These are phyloP conservation scores for Vararia minispora DNA, from an alignment of 768 basidiomycete genomes.

Conservation along the genomic window DNA sequence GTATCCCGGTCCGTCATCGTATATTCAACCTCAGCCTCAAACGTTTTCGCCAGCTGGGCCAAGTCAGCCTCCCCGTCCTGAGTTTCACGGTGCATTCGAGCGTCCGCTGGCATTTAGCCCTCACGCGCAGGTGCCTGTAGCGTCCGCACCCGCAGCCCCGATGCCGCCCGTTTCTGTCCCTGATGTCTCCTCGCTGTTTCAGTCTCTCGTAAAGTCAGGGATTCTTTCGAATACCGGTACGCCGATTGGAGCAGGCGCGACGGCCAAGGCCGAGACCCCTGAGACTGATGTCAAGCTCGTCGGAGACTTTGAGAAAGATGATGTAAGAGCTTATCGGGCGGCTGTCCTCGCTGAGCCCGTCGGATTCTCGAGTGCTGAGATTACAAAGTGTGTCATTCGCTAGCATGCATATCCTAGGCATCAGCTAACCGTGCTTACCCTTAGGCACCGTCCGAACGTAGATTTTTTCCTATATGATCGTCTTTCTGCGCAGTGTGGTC, in stretches of 20 bases:
- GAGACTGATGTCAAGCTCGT: slow-evolving; percentile 22
- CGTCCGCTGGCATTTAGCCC: background rate
- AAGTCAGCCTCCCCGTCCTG: slow-evolving; percentile 2
- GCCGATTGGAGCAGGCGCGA: slow-evolving; percentile 36
- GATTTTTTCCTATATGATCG: slow-evolving; percentile 62
- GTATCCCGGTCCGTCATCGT: slow-evolving; percentile 15
- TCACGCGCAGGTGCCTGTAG: slow-evolving; percentile 9
- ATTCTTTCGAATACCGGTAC: slow-evolving; percentile 49
- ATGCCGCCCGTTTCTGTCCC: slow-evolving; percentile 9
- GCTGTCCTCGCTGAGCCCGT: slow-evolving; percentile 49
- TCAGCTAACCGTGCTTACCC: too few species aligned
- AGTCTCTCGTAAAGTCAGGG: slow-evolving; percentile 70
- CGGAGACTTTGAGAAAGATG: slow-evolving; percentile 33
- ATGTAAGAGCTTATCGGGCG: slow-evolving; percentile 46
- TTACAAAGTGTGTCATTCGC: slow-evolving; percentile 50
- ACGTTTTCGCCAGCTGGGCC: slow-evolving; percentile 17
- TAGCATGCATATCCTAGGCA: too few species aligned
- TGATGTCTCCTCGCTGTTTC: slow-evolving; percentile 47
- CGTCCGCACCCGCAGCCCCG: slow-evolving; percentile 16
- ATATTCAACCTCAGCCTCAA: slow-evolving; percentile 21
- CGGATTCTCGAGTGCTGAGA: slow-evolving; percentile 55
- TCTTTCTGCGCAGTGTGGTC: slow-evolving; percentile 78
- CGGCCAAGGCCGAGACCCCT: slow-evolving; percentile 26
- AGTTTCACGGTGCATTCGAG: background rate
- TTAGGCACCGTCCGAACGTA: slow-evolving; percentile 49